Conservation (phyloP, 2,329 filamentous ascomycete genomes). For the Helotiales sp. region DNA sequence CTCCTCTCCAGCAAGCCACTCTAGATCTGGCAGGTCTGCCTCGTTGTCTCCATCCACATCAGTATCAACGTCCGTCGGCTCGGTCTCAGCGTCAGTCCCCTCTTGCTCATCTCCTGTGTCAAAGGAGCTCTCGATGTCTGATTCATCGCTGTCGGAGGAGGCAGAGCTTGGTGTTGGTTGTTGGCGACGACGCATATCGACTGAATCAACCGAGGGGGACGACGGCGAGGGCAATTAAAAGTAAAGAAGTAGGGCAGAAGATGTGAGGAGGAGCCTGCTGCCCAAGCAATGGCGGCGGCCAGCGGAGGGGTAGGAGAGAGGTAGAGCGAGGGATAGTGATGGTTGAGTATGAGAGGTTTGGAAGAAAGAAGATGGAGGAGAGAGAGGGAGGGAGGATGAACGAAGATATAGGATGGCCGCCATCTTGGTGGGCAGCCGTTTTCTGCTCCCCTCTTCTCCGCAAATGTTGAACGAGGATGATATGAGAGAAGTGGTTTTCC, state of each 20-base stretch:
- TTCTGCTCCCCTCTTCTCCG: slow-evolving; percentile 13
- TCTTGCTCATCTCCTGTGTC: slow-evolving; percentile 21
- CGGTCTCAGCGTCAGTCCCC: slow-evolving; percentile 17
- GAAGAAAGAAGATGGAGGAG: slow-evolving; percentile 20
- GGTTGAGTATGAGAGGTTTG: slow-evolving; percentile 20
- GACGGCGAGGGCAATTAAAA: slow-evolving; percentile 6
- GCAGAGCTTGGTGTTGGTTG: slow-evolving; percentile 22
- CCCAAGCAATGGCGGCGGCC: slow-evolving; percentile 12
- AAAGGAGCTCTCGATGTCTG: slow-evolving; percentile 28
- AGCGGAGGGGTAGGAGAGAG: slow-evolving; percentile 8
- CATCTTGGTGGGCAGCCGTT: slow-evolving; percentile 18
- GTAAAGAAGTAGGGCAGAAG: slow-evolving; percentile 9
- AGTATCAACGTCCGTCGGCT: slow-evolving; percentile 34
- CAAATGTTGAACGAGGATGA: slow-evolving; percentile 13
- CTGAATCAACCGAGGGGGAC: slow-evolving; percentile 2
- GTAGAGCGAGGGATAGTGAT: slow-evolving; percentile 11
- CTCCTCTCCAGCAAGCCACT: slow-evolving; percentile 23
- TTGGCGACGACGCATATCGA: slow-evolving; percentile 17
- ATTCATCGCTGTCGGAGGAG: slow-evolving; percentile 20
- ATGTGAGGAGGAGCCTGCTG: slow-evolving; percentile 9
- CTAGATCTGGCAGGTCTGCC: slow-evolving; percentile 17
- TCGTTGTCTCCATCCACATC: slow-evolving; percentile 17
- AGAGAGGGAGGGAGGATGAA: slow-evolving; percentile 13
- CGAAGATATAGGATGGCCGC: slow-evolving; percentile 20
- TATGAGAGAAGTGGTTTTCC: slow-evolving; percentile 17